These are phyloP conservation scores for Prunus mongolica DNA, from an alignment of 306 rosid species.

Conservation along the genomic window DNA sequence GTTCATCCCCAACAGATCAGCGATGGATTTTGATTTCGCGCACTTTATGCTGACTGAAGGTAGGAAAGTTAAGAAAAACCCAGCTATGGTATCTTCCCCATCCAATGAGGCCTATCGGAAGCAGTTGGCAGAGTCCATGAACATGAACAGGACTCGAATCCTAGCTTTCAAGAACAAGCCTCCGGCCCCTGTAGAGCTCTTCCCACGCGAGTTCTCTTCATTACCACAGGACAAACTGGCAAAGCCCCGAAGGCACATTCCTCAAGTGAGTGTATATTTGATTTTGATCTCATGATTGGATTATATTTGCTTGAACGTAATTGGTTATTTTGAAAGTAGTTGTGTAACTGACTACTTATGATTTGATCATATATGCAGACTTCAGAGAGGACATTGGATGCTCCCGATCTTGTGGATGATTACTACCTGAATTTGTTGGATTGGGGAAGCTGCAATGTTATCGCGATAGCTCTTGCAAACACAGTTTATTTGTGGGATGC, in stretches of 20 bases:
- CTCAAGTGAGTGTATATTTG: no score
- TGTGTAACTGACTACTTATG: neutral
- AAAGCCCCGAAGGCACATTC: no score
- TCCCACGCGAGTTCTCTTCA: conserved; percentile 39
- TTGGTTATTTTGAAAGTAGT: no score
- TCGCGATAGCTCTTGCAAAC: conserved; percentile 60
- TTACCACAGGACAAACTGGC: no score
- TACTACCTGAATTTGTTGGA: conserved; percentile 28
- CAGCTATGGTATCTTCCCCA: conserved; percentile 42
- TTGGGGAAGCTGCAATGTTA: conserved; percentile 13
- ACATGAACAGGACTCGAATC: conserved; percentile 67
- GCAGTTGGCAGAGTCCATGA: conserved; percentile 51
- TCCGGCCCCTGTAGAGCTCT: conserved; percentile 44
- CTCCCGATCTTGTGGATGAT: conserved; percentile 36
- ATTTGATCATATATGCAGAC: no score
- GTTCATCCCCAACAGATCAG: conserved; percentile 35
- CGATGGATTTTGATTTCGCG: conserved; percentile 39
- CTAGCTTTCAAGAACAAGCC: conserved; percentile 90
- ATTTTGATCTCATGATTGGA: no score
- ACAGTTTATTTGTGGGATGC: conserved; percentile 74
- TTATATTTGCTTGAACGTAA: no score
- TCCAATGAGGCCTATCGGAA: conserved; percentile 54
- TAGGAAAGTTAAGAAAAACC: conserved; percentile 53
- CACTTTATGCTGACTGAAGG: conserved; percentile 30
- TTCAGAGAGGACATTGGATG: no score